A percentile compares a stretch with the other conserved stretches of the same genome.
phyloP scores from a whole-genome alignment of 768 basidiomycete genomes.

The Calocybe cyanea region DNA sequence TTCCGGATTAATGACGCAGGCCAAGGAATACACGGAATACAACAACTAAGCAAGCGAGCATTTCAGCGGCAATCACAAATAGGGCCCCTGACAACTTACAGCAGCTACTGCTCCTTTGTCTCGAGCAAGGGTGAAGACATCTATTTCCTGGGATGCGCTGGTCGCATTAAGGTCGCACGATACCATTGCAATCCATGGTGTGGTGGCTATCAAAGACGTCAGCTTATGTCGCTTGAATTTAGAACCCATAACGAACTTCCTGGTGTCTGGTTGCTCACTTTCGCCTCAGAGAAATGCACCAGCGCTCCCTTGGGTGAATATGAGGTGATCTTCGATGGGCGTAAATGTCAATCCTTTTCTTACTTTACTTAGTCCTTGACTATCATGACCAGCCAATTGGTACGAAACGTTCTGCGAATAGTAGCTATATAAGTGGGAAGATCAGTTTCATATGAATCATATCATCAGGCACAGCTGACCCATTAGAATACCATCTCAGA shows the following conservation, averaged over 20 bases:
- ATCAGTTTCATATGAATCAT: constrained; percentile 3
- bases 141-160: constrained; percentile 50
- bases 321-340: no score
- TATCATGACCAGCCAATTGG: constrained; percentile 50
- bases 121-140: constrained; percentile 80
- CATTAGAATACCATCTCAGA: constrained; percentile 58
- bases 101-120: constrained; percentile 79
- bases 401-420: constrained; percentile 55
- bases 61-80: not conserved
- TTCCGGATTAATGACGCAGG: constrained; percentile 72
- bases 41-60: constrained; percentile 51
- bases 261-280: constrained; percentile 43
- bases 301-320: constrained; percentile 73
- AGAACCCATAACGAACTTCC: constrained; percentile 31
- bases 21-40: constrained; percentile 68
- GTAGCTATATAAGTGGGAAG: constrained; percentile 29
- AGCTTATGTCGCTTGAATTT: not conserved
- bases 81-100: constrained; percentile 46
- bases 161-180: constrained; percentile 83
- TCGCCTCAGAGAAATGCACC: constrained; percentile 76
- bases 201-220: constrained; percentile 40
- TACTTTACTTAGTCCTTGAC: constrained; percentile 55
- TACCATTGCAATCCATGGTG: constrained; percentile 91
- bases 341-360: not conserved
- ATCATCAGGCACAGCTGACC: constrained; percentile 26